Conservation (phyloP, 306 rosid species). For the Cucumis hystrix region DNA sequence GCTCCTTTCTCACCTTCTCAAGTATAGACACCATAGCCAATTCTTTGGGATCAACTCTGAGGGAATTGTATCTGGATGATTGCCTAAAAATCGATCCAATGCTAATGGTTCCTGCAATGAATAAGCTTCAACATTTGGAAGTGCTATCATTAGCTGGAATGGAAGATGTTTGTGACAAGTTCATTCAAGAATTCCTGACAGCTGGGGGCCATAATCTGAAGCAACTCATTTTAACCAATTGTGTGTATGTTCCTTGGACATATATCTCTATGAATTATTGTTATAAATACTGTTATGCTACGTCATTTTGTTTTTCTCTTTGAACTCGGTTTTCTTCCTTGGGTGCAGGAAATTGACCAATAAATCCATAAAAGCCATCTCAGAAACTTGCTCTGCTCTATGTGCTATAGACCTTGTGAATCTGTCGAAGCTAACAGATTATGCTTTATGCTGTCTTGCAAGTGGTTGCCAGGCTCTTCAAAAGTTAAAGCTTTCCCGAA, state of each 20-base stretch:
- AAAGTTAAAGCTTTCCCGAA: conserved; percentile 43
- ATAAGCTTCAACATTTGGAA: conserved; percentile 45
- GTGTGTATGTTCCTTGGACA: conserved; percentile 41
- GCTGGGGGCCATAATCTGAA: conserved; percentile 45
- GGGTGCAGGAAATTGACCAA: conserved; percentile 65
- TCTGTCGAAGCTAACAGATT: conserved; percentile 50
- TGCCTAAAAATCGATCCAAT: conserved; percentile 38
- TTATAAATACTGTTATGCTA: conserved; percentile 5
- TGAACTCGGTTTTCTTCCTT: conserved; percentile 9
- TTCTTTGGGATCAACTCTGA: conserved; percentile 48
- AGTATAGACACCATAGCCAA: conserved; percentile 38
- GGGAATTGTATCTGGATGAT: conserved; percentile 63
- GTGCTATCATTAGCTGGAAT: conserved; percentile 61
- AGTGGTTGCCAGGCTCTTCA: conserved; percentile 43
- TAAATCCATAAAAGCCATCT: conserved; percentile 46
- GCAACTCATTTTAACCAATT: conserved; percentile 63
- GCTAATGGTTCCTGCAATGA: conserved; percentile 34
- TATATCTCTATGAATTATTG: conserved; percentile 2
- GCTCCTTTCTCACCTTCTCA: conserved; percentile 60
- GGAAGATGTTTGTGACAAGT: conserved; percentile 33
- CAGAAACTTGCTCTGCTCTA: conserved; percentile 46
- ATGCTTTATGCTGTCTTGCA: conserved; percentile 45
- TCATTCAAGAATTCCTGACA: conserved; percentile 29
- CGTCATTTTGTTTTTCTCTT: not conserved
- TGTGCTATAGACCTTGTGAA: conserved; percentile 38